Conservation (phyloP, 345 rosid genomes). For the Euphorbia peplus region DNA sequence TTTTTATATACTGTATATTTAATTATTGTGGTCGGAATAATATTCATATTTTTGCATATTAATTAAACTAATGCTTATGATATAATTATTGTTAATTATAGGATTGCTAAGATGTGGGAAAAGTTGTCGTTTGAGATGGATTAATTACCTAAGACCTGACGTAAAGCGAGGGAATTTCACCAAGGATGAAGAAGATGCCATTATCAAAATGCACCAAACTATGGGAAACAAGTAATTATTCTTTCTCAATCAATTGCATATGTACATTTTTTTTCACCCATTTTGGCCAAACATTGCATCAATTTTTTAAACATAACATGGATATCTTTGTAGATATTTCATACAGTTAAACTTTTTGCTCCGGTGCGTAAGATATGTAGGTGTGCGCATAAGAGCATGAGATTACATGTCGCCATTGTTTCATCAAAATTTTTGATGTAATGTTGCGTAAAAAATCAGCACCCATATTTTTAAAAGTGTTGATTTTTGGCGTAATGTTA, state of each 20-base stretch:
- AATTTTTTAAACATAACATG: too few species aligned
- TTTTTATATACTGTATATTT: not conserved
- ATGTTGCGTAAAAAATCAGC: too few species aligned
- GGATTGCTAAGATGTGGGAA: slow-evolving; percentile 86
- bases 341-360: too few species aligned
- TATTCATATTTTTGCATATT: too few species aligned
- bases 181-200: slow-evolving; percentile 62
- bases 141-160: slow-evolving; percentile 85
- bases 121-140: slow-evolving; percentile 92
- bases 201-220: slow-evolving; percentile 52
- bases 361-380: too few species aligned
- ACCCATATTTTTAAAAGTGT: too few species aligned
- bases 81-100: slow-evolving; percentile 10
- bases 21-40: not conserved
- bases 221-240: slow-evolving; percentile 70
- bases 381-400: too few species aligned
- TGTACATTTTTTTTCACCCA: not conserved
- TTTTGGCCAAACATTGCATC: too few species aligned
- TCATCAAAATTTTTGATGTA: too few species aligned
- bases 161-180: slow-evolving; percentile 80
- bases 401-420: too few species aligned
- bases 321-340: too few species aligned
- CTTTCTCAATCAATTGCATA: not conserved
- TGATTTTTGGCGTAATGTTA: too few species aligned
- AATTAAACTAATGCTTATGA: not conserved